phyloP scores from a whole-genome alignment of 495 filamentous ascomycete genomes.

The Aspergillus avenaceus region DNA sequence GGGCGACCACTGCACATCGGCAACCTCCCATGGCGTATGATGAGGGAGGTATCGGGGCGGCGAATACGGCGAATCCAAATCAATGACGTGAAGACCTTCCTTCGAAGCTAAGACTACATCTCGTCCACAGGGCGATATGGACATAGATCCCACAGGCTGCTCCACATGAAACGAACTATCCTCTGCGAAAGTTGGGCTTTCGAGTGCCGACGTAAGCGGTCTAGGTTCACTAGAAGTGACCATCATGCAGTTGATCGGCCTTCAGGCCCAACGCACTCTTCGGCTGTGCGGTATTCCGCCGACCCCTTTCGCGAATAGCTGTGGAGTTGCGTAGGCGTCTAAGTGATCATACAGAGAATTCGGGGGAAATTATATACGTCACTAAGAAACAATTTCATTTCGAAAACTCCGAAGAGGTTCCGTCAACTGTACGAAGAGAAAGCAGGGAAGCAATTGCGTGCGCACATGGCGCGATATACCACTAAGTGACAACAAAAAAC shows the following conservation, averaged over 20 bases:
- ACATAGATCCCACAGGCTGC: conserved; percentile 68
- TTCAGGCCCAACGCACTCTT: conserved; percentile 14
- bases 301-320: conserved; percentile 3
- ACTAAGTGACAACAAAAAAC: not conserved
- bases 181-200: conserved; percentile 82
- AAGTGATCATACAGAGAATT: conserved; percentile 9
- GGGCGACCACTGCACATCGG: conserved; percentile 98
- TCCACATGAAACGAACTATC: conserved; percentile 82
- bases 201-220: conserved; percentile 61
- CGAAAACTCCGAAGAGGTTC: conserved; percentile 1
- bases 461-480: conserved; percentile 12
- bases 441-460: not conserved
- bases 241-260: conserved; percentile 27
- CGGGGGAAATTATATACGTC: not conserved
- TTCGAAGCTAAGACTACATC: conserved; percentile 89
- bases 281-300: not conserved
- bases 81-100: conserved; percentile 86
- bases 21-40: conserved; percentile 88
- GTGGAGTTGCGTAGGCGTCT: conserved; percentile 6
- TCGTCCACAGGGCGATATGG: conserved; percentile 88
- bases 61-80: conserved; percentile 86
- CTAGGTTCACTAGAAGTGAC: conserved; percentile 35
- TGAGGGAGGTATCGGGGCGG: conserved; percentile 83
- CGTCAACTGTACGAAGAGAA: conserved; percentile 7
- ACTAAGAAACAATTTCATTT: conserved; percentile 14